Base-by-base conservation (phyloP, 305 asterid genomes). In the Fraxinus xanthoxyloides region DNA sequence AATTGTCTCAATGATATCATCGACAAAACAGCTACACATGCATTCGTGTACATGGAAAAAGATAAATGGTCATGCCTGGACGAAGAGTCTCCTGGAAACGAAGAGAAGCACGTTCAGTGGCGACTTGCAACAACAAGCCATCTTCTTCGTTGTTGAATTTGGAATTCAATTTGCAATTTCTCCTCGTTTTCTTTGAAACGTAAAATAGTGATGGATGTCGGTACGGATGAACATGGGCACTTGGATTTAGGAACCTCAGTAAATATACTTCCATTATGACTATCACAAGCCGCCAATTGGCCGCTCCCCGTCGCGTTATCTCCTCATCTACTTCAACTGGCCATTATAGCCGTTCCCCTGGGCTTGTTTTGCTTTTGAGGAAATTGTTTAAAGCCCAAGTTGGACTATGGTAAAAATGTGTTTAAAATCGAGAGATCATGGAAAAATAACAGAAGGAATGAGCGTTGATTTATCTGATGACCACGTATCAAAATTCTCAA, bases 41-140 rank as follows among this genome's bases (percentile, higher is more conserved):
- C 34, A 65, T 24, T 10, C n/a, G 3, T 0, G 51, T 54, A 31
- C 17, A 8, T 69, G 9, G 51, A 36, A 40, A 36, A 15, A 8
- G 59, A 74, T 61, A 54, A 9, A 36, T 26, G 5, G 21, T 15
- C 12, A 72, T 90, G 84, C 98, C 98, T 89, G 92, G 88, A 30
- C 94, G 92, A 80, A 85, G 94, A 40, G 95, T 89, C 84, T 93
- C 98, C 73, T 76, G 90, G 81, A 85, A 82, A 80, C 98, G 98
- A 75, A 92, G 89, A 82, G 90, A 90, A 35, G 92, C 93, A 51
- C 89, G 91, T 69, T 85, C 74, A 56, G 87, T 46, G 48, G 98
- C 95, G 3, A 88, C 87, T 72, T 85, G 83, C 81, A 84, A 38
- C 34, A 80, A 54, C 1, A 65, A 83, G 83, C 86, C 92, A 38